These are phyloP conservation scores for Hordeum pubiflorum DNA, from an alignment of 202 grass and related monocot genomes.

Conservation along the genomic window DNA sequence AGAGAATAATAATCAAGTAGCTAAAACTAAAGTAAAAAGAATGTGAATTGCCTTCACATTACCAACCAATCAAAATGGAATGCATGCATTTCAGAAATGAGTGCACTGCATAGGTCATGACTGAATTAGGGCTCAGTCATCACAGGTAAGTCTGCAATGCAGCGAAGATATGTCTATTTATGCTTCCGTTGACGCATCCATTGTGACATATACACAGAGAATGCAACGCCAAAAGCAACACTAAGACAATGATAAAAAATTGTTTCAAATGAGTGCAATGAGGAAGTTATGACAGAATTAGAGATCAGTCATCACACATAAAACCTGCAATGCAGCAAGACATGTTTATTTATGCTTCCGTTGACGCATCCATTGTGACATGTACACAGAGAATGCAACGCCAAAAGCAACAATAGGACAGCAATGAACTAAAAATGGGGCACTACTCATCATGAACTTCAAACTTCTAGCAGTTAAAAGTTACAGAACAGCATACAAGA, in stretches of 20 bases:
- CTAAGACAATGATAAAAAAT: not conserved
- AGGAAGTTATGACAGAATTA: slow-evolving; percentile 8
- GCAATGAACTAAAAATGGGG: not conserved
- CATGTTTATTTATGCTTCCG: slow-evolving; percentile 45
- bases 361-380: slow-evolving; percentile 41
- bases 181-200: slow-evolving; percentile 52
- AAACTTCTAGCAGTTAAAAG: not conserved
- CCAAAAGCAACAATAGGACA: slow-evolving; percentile 33
- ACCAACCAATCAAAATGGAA: not conserved
- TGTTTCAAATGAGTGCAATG: slow-evolving; percentile 25
- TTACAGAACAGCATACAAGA: not conserved
- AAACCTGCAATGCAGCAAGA: slow-evolving; percentile 30
- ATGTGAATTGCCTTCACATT: no score
- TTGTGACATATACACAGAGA: slow-evolving; percentile 31
- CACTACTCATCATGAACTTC: not conserved
- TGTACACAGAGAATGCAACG: slow-evolving; percentile 47
- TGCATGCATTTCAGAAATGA: not conserved
- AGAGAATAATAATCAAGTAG: not conserved
- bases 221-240: slow-evolving; percentile 70
- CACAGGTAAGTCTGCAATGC: slow-evolving; percentile 18
- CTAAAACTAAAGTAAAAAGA: not conserved
- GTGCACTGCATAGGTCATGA: slow-evolving; percentile 16
- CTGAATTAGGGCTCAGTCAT: slow-evolving; percentile 18
- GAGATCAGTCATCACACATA: slow-evolving; percentile 1
- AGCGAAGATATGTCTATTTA: slow-evolving; percentile 42